phyloP scores from a whole-genome alignment of 768 basidiomycete genomes.

The Hygrocybe coccinea region DNA sequence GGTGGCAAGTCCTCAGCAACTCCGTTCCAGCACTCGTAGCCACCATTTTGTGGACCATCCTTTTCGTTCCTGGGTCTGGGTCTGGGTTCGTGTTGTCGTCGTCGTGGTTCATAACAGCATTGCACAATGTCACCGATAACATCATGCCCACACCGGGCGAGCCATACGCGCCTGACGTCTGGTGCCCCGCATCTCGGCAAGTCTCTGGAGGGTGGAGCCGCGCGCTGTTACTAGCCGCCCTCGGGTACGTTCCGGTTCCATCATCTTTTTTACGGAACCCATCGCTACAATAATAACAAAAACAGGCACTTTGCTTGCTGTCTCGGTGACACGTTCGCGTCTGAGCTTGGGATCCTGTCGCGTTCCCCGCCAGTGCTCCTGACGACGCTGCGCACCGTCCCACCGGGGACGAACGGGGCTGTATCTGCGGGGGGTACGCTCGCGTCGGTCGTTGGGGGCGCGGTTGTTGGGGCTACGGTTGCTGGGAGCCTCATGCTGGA shows the following conservation, averaged over 20 bases:
- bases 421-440: conserved; percentile 72
- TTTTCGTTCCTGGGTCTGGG: conserved; percentile 44
- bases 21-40: conserved; percentile 61
- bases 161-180: conserved; percentile 38
- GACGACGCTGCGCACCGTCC: conserved; percentile 70
- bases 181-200: conserved; percentile 57
- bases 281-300: background rate
- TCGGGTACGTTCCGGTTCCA: conserved; percentile 69
- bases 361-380: conserved; percentile 63
- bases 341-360: conserved; percentile 88
- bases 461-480: conserved; percentile 62
- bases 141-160: conserved; percentile 1
- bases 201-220: conserved; percentile 53
- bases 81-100: conserved; percentile 31
- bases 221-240: conserved; percentile 52
- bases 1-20: conserved; percentile 81
- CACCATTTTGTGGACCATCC: conserved; percentile 57
- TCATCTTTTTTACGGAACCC: background rate
- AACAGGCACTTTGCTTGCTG: conserved; percentile 82
- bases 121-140: background rate
- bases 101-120: background rate
- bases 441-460: conserved; percentile 69
- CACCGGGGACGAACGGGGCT: conserved; percentile 89
- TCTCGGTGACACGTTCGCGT: conserved; percentile 88
- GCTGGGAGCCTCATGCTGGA: conserved; percentile 55